These are phyloP conservation scores for Solanum habrochaites DNA, from an alignment of 257 asterid species.

Conservation along the genomic window DNA sequence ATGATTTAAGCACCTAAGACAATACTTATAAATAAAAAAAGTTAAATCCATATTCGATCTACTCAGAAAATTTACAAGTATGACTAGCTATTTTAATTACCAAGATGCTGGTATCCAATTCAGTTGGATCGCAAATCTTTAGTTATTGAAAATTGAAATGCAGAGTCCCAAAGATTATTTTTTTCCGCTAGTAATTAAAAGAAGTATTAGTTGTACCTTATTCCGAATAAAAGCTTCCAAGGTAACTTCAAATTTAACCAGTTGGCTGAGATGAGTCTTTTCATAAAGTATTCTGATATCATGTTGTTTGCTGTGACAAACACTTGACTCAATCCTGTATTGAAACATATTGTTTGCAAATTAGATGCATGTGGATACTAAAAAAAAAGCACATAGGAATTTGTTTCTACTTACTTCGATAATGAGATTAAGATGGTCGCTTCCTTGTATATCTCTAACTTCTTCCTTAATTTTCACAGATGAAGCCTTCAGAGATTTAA, in stretches of 20 bases:
- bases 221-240: not conserved
- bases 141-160: not conserved
- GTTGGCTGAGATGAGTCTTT: too few relatives aligned
- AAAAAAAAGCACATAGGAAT: not conserved
- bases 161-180: not conserved
- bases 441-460: not conserved
- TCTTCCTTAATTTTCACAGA: not conserved
- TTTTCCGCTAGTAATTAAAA: not conserved
- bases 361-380: not conserved
- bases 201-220: not conserved
- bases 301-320: not conserved
- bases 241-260: not conserved
- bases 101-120: not conserved
- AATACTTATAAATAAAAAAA: too few relatives aligned
- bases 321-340: not conserved
- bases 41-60: not conserved
- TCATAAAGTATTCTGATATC: not conserved
- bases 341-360: not conserved
- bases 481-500: not conserved
- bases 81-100: not conserved
- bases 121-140: not conserved
- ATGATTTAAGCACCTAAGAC: not conserved
- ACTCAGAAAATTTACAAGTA: not conserved
- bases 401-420: not conserved
- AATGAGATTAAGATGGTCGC: not conserved